Conservation (phyloP, 495 filamentous ascomycete species). For the Apodospora peruviana region DNA sequence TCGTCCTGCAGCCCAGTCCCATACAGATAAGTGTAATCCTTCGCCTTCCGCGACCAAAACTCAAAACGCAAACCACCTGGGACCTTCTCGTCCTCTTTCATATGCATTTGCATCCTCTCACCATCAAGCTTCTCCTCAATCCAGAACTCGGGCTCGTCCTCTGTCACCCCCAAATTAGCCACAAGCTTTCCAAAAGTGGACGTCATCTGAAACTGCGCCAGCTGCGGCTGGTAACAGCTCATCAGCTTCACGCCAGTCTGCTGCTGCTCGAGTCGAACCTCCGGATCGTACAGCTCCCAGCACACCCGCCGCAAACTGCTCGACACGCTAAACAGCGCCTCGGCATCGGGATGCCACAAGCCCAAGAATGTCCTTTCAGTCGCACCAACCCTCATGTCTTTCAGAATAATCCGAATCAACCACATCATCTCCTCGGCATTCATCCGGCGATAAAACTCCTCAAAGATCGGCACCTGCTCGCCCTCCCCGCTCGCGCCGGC, state of each 20-base stretch:
- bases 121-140: slow-evolving; percentile 98
- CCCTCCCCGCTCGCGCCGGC: slow-evolving; percentile 72
- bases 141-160: slow-evolving; percentile 77
- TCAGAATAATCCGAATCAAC: slow-evolving; percentile 89
- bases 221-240: slow-evolving; percentile 95
- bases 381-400: slow-evolving; percentile 97
- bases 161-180: slow-evolving; percentile 59
- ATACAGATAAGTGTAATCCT: slow-evolving; percentile 95
- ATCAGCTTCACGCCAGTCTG: slow-evolving; percentile 75
- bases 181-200: slow-evolving; percentile 76
- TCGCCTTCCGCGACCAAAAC: slow-evolving; percentile 96
- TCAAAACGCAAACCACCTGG: slow-evolving; percentile 69
- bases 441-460: slow-evolving; percentile 83
- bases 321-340: slow-evolving; percentile 84
- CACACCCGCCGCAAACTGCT: slow-evolving; percentile 87
- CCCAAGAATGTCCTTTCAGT: slow-evolving; percentile 89
- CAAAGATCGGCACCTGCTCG: slow-evolving; percentile 71
- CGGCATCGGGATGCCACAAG: slow-evolving; percentile 90
- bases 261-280: slow-evolving; percentile 66
- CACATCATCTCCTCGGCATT: slow-evolving; percentile 90
- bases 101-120: slow-evolving; percentile 95
- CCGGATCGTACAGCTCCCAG: slow-evolving; percentile 84
- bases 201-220: slow-evolving; percentile 92
- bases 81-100: slow-evolving; percentile 62
- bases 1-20: slow-evolving; percentile 71